Conservation (phyloP, 257 asterid species). For the Fraxinus anomala region DNA sequence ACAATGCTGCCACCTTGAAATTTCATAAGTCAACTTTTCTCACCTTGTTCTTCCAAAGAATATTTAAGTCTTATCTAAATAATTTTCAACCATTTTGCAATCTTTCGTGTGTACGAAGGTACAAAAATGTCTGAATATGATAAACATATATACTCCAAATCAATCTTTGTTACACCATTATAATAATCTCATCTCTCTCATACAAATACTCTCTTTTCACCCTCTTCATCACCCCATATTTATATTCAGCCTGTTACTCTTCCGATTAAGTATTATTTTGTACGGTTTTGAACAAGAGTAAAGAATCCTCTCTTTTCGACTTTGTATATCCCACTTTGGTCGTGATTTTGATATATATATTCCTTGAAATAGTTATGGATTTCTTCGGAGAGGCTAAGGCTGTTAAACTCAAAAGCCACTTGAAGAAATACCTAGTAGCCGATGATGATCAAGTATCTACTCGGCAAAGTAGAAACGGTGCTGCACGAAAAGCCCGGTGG, state of each 20-base stretch:
- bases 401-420: slow-evolving; percentile 66
- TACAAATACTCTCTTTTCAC: background rate
- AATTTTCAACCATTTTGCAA: slow-evolving; percentile 21
- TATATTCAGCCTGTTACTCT: background rate
- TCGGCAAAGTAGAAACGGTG: slow-evolving; percentile 74
- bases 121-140: slow-evolving; percentile 1
- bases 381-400: slow-evolving; percentile 63
- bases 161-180: background rate
- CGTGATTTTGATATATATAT: background rate
- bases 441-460: slow-evolving; percentile 68
- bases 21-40: slow-evolving; percentile 39
- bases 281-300: too few species aligned
- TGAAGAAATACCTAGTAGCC: slow-evolving; percentile 75
- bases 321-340: background rate
- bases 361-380: slow-evolving; percentile 45
- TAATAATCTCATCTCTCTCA: slow-evolving; percentile 1
- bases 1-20: slow-evolving; percentile 29
- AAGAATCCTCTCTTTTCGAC: slow-evolving; percentile 10
- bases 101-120: slow-evolving; percentile 28
- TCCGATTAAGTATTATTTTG: too few species aligned
- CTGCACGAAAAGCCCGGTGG: slow-evolving; percentile 70
- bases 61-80: background rate
- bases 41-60: slow-evolving; percentile 2
- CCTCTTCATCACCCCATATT: slow-evolving; percentile 17
- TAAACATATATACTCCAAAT: background rate